Base-by-base conservation (phyloP, 2,329 filamentous ascomycete species). In the Orbilia javanica region DNA sequence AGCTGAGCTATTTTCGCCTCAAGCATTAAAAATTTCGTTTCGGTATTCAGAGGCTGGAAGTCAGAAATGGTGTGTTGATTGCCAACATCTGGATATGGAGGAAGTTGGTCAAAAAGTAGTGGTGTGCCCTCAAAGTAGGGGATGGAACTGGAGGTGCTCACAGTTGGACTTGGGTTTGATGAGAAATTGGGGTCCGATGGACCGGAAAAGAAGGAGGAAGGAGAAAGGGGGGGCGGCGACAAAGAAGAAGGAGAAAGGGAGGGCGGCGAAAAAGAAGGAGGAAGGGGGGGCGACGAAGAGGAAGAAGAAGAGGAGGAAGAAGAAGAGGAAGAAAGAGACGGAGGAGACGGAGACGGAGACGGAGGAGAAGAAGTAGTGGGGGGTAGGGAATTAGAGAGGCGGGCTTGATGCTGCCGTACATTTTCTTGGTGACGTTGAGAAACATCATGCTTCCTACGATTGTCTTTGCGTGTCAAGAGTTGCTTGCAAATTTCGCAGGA, bases 11-110 rank as follows among this genome's bases (percentile, higher is more conserved):
- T 42, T n/a, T 42, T 64, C 36, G 44, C 44, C 39, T 64, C 31
- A 55, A 64, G 44, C 8, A 20, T 64, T 64, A 55, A 53, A 25
- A 53, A 46, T 48, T 34, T 36, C 20, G 50, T 39, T 42, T 66
- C 18, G 20, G 55, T 44, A 4, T 13, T 39, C 2, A 60, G 29
- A 67, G 46, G 25, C n/a, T 10, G 10, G 39, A 53, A 31, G 29
- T 69, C 27, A 69, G 66, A n/a, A 52, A 42, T 13, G 53, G 34
- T 42, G 22, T 48, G 39, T 62, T 71, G 67, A 44, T 63, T 53
- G 29, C 11, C 42, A 31, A 70, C 15, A 25, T 36, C 18, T 0
- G 46, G 29, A 29, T 18, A 18, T 18, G 15, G 25, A 53, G 44
- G 5, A 11, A 22, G 10, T 15, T 29, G 39, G 20, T 22, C 15